These are phyloP conservation scores for Dipteronia sinensis DNA, from an alignment of 345 rosid species.

Conservation along the genomic window DNA sequence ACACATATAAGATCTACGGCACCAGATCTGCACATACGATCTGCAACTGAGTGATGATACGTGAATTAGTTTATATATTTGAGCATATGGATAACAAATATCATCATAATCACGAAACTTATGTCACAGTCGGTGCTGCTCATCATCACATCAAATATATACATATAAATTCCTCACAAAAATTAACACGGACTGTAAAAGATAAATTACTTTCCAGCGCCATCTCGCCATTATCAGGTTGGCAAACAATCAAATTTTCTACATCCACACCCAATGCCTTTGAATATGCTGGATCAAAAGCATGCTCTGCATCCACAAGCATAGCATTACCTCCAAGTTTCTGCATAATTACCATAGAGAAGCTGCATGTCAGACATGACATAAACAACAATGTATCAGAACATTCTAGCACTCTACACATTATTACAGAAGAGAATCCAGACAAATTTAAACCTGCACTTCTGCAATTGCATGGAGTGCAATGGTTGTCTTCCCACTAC, in stretches of 20 bases:
- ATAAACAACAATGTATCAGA: background rate
- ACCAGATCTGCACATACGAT: constrained; percentile 98
- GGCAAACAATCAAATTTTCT: constrained; percentile 87
- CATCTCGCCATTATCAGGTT: constrained; percentile 96
- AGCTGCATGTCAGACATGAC: constrained; percentile 1
- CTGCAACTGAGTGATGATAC: constrained; percentile 66
- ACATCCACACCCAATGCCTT: constrained; percentile 93
- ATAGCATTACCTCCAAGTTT: constrained; percentile 94
- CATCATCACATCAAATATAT: constrained; percentile 7
- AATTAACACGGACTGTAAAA: background rate
- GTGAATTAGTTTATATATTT: constrained; percentile 27
- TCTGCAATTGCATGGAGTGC: constrained; percentile 99
- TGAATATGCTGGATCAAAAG: constrained; percentile 96
- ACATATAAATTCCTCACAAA: background rate
- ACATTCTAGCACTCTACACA: constrained; percentile 14
- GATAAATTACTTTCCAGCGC: constrained; percentile 77
- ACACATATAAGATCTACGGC: constrained; percentile 92
- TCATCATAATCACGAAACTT: background rate
- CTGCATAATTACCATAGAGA: constrained; percentile 49
- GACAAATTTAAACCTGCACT: constrained; percentile 68
- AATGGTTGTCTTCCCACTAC: constrained; percentile 93
- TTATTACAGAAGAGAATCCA: constrained; percentile 14
- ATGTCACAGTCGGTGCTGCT: background rate
- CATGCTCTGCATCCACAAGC: constrained; percentile 99
- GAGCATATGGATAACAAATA: background rate